Conservation (phyloP, 2,329 filamentous ascomycete genomes). For the Aschersonia sp. region DNA sequence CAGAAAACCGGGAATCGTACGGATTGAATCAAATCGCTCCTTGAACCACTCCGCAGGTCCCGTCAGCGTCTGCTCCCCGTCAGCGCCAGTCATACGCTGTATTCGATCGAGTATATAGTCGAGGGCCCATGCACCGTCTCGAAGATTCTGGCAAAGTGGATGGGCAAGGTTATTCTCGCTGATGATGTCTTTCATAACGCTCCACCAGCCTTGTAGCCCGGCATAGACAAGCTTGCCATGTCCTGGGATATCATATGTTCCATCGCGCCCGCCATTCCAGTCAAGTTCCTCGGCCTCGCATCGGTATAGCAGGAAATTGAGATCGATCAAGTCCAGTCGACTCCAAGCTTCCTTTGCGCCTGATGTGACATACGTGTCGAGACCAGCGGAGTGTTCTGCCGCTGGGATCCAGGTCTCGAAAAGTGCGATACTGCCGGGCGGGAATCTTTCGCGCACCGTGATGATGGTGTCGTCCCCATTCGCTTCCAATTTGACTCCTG, state of each 20-base stretch:
- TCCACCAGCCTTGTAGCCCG: slow-evolving; percentile 98
- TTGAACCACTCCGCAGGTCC: slow-evolving; percentile 65
- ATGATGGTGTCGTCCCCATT: slow-evolving; percentile 64
- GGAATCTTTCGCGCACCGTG: slow-evolving; percentile 67
- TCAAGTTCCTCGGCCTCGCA: slow-evolving; percentile 81
- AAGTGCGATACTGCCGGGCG: slow-evolving; percentile 83
- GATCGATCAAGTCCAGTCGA: slow-evolving; percentile 59
- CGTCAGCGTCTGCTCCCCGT: slow-evolving; percentile 46
- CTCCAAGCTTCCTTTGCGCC: slow-evolving; percentile 68
- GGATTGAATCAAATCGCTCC: slow-evolving; percentile 73
- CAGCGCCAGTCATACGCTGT: slow-evolving; percentile 51
- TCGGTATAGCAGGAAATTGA: slow-evolving; percentile 85
- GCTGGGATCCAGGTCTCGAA: slow-evolving; percentile 94
- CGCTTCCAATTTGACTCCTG: slow-evolving; percentile 59
- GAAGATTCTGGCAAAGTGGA: slow-evolving; percentile 81
- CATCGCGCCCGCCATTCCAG: slow-evolving; percentile 63
- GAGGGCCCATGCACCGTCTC: slow-evolving; percentile 81
- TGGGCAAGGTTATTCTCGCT: slow-evolving; percentile 83
- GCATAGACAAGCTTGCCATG: slow-evolving; percentile 82
- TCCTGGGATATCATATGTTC: slow-evolving; percentile 77
- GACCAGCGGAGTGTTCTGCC: slow-evolving; percentile 66
- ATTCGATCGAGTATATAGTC: slow-evolving; percentile 76
- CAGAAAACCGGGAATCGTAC: slow-evolving; percentile 74
- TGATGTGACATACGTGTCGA: slow-evolving; percentile 76
- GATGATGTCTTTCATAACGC: slow-evolving; percentile 71